phyloP scores from a whole-genome alignment of 139 green algal species.

The Deuterostichococcus epilithicus region DNA sequence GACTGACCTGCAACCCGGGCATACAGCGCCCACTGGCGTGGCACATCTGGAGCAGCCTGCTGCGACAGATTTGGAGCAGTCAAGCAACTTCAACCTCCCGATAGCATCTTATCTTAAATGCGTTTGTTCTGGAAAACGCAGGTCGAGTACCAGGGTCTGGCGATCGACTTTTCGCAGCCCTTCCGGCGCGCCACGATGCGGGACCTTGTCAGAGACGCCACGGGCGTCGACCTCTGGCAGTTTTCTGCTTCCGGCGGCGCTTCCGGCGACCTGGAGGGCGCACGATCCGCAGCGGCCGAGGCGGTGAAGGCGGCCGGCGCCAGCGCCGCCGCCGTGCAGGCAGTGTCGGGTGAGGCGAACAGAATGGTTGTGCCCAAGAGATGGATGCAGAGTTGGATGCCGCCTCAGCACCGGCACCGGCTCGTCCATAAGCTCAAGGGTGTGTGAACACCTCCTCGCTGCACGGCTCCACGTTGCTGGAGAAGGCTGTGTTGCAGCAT shows the following conservation, averaged over 20 bases:
- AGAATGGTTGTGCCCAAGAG: too few relatives aligned
- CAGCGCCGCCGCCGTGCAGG: neutral
- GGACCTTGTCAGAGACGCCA: slow-evolving; percentile 75
- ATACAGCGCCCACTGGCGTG: too few relatives aligned
- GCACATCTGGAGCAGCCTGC: too few relatives aligned
- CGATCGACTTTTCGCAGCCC: slow-evolving; percentile 75
- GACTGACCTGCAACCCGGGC: too few relatives aligned
- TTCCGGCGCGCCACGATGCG: slow-evolving; percentile 90
- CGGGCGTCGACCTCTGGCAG: slow-evolving; percentile 29
- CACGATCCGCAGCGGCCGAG: slow-evolving; percentile 16
- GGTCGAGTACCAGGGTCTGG: slow-evolving; percentile 75
- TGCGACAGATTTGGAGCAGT: too few relatives aligned
- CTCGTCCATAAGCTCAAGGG: too few relatives aligned
- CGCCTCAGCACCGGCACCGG: too few relatives aligned
- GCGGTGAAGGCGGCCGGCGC: slow-evolving; percentile 12
- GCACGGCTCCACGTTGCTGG: slow-evolving; percentile 13
- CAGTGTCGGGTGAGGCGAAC: neutral
- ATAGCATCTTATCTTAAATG: too few relatives aligned
- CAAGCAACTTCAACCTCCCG: too few relatives aligned
- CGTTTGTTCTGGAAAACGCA: slow-evolving; percentile 20
- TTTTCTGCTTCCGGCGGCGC: too few relatives aligned
- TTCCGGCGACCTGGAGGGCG: neutral
- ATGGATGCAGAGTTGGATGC: too few relatives aligned
- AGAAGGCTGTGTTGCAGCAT: slow-evolving; percentile 36
- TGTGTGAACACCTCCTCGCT: too few relatives aligned